Conservation (phyloP, 192 early-diverging fungal genomes). For the Gryganskiella cystojenkinii region DNA sequence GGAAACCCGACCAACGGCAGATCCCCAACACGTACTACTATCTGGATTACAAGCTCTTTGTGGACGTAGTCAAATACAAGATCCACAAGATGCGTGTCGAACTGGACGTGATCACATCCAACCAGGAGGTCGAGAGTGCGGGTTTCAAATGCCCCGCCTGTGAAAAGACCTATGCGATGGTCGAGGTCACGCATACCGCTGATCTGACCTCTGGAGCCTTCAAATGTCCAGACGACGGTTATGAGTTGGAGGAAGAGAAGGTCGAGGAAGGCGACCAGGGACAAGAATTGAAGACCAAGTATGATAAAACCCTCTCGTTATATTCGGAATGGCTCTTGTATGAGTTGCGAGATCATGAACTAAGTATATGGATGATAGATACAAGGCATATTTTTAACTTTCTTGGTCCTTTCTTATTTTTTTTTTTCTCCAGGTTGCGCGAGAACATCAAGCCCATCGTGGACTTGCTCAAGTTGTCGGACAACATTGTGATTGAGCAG, state of each 20-base stretch:
- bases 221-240: conserved; percentile 28
- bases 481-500: conserved; percentile 47
- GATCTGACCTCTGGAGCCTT: conserved; percentile 17
- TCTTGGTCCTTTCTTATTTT: neutral
- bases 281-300: conserved; percentile 44
- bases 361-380: too few species aligned
- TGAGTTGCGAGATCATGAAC: too few species aligned
- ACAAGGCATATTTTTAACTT: neutral
- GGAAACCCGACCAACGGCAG: conserved; percentile 66
- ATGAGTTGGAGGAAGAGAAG: conserved; percentile 24
- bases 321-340: too few species aligned
- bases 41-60: conserved; percentile 93
- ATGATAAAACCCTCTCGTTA: conserved; percentile 3
- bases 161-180: conserved; percentile 63
- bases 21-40: conserved; percentile 82
- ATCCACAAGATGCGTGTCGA: conserved; percentile 84
- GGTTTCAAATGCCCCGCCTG: conserved; percentile 76
- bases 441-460: conserved; percentile 80
- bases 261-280: conserved; percentile 40
- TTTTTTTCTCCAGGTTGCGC: conserved; percentile 58
- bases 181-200: conserved; percentile 63
- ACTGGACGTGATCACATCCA: conserved; percentile 67
- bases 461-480: conserved; percentile 74
- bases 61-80: conserved; percentile 92
- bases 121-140: conserved; percentile 74